These are phyloP conservation scores for Schizochytrium sp. DNA, from an alignment of 108 stramenopile genomes.

Conservation along the genomic window DNA sequence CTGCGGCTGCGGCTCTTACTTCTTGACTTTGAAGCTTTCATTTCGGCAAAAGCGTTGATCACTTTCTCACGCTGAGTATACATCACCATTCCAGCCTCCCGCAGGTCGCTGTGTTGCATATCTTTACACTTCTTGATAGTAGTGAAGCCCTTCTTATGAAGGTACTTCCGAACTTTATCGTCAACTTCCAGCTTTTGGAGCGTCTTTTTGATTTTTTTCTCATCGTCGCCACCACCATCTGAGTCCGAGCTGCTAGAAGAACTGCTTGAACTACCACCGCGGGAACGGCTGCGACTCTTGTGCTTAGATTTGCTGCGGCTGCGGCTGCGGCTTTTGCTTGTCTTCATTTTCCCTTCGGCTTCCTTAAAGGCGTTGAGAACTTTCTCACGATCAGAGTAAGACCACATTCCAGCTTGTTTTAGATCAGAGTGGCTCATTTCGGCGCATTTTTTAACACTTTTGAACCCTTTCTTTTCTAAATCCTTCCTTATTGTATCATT, in stretches of 20 bases:
- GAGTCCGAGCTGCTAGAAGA: background rate
- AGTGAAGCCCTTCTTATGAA: background rate
- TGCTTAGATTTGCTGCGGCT: conserved; percentile 19
- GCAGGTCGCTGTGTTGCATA: background rate
- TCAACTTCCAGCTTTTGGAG: background rate
- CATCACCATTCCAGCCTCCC: background rate
- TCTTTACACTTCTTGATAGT: background rate
- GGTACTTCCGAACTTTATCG: background rate
- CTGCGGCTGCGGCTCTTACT: background rate
- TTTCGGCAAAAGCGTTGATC: background rate
- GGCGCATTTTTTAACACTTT: background rate
- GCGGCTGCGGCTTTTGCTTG: conserved; percentile 37
- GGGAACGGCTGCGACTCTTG: conserved; percentile 1
- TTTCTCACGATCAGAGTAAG: background rate
- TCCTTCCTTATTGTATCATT: background rate
- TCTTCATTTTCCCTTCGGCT: background rate
- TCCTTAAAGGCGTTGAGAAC: background rate
- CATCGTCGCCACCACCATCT: conserved; percentile 3
- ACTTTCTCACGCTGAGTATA: background rate
- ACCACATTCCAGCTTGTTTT: background rate
- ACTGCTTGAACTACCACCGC: background rate
- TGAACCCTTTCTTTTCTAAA: conserved; percentile 28
- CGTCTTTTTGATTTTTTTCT: background rate
- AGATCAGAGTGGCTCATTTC: background rate
- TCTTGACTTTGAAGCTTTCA: background rate